These are phyloP conservation scores for Polyplosphaeria fusca DNA, from an alignment of 495 filamentous ascomycete genomes.

Conservation along the genomic window DNA sequence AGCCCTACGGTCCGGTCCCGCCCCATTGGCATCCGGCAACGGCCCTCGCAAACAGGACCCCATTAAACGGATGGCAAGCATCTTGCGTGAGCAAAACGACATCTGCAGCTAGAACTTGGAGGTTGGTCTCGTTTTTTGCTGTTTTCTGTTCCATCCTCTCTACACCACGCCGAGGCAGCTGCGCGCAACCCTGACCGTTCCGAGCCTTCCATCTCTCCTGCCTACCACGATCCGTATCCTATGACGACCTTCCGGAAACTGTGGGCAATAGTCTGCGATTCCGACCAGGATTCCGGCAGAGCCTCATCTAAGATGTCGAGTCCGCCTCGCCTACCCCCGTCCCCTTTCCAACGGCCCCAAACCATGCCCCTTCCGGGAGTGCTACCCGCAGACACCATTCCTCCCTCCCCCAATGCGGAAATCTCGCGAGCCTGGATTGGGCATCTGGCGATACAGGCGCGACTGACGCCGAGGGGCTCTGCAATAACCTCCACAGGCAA, in stretches of 20 bases:
- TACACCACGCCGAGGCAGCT: no score
- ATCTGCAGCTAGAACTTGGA: no score
- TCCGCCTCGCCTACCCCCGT: not conserved
- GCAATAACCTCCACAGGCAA: no score
- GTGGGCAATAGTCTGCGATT: not conserved
- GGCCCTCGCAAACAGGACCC: no score
- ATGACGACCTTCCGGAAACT: conserved; percentile 27
- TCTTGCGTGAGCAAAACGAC: no score
- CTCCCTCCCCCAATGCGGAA: not conserved
- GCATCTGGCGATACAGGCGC: not conserved
- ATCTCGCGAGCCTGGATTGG: not conserved
- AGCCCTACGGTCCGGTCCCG: no score
- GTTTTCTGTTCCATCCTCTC: no score
- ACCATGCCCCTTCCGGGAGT: not conserved
- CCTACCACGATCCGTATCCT: conserved; percentile 22
- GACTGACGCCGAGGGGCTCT: not conserved
- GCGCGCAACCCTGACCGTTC: no score
- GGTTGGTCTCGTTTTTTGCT: no score
- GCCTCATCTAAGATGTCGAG: not conserved
- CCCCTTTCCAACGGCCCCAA: not conserved
- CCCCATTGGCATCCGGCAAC: no score
- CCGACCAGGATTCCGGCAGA: not conserved
- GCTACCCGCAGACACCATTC: not conserved
- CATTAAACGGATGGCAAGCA: no score
- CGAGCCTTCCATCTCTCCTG: no score